Percentiles rank a stretch among this genome's conserved stretches.
Evolutionary conservation across 164 flowering plant species (phyloP).

Genomic region (Brasenia schreberi): DNA sequence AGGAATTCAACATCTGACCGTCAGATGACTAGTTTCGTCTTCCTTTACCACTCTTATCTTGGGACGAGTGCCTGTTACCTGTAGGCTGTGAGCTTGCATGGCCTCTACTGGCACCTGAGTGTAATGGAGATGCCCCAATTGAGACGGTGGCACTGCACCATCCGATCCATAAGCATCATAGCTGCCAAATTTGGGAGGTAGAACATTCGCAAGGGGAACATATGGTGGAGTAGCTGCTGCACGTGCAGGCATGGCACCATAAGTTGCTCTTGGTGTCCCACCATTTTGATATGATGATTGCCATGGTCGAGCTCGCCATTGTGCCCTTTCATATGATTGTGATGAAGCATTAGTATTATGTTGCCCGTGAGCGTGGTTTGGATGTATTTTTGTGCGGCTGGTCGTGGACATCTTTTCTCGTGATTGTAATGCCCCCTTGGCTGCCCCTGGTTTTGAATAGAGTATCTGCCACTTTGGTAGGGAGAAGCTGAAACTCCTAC

Average conservation of each 20-base stretch:
- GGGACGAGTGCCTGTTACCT: constrained; percentile 23
- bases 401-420: constrained; percentile 2
- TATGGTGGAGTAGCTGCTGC: constrained; percentile 3
- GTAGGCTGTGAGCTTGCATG: constrained; percentile 16
- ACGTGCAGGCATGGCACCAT: constrained; percentile 9
- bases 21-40: constrained; percentile 1
- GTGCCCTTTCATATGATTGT: neutral
- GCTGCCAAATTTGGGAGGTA: constrained; percentile 10
- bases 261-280: constrained; percentile 2
- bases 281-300: neutral
- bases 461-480: constrained; percentile 13
- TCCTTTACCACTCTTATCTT: constrained; percentile 23
- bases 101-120: constrained; percentile 16
- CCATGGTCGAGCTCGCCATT: constrained; percentile 4
- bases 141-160: constrained; percentile 8
- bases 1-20: too few relatives aligned
- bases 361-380: constrained; percentile 16
- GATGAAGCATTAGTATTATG: constrained; percentile 9
- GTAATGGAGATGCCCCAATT: constrained; percentile 7
- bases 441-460: constrained; percentile 11
- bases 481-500: constrained; percentile 11
- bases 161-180: constrained; percentile 14
- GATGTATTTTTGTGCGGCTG: constrained; percentile 4
- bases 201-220: too few relatives aligned
- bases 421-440: constrained; percentile 11